Conservation (phyloP, 371 early-diverging fungal species). For the Saksenaea vasiformis region DNA sequence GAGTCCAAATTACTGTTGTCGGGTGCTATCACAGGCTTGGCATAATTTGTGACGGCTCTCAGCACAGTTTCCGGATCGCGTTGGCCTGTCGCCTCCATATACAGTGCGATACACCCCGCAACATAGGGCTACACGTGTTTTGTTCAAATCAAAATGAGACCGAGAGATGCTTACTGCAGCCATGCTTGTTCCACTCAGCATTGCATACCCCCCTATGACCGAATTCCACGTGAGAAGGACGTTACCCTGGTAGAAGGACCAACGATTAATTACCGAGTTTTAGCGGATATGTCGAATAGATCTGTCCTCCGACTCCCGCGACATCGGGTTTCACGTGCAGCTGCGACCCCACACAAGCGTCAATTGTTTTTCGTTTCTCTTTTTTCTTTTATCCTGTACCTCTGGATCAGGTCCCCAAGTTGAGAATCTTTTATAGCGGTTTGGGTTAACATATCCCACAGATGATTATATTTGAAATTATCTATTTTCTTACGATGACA, state of each 20-base stretch:
- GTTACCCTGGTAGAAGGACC: background rate
- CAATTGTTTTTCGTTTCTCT: background rate
- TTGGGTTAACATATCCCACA: background rate
- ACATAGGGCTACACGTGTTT: conserved; percentile 15
- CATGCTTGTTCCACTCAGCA: conserved; percentile 26
- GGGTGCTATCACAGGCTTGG: background rate
- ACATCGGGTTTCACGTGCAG: conserved; percentile 26
- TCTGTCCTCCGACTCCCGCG: conserved; percentile 13
- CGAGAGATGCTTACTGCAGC: conserved; percentile 14
- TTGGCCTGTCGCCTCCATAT: conserved; percentile 20
- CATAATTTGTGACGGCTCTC: conserved; percentile 9
- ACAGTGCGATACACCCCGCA: conserved; percentile 15
- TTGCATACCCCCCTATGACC: conserved; percentile 10
- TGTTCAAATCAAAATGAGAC: background rate
- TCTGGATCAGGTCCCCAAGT: conserved; percentile 26
- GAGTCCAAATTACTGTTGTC: conserved; percentile 2
- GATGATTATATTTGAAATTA: no score
- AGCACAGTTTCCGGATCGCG: background rate
- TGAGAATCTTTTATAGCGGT: conserved; percentile 14
- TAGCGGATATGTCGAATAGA: conserved; percentile 22
- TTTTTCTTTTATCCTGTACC: conserved; percentile 7
- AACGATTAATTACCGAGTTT: conserved; percentile 7
- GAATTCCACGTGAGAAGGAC: background rate
- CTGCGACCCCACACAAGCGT: conserved; percentile 6
- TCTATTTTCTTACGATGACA: conserved; percentile 11